Evolutionary conservation across 805 yeast genomes (phyloP).

Genomic region (Kuraishia piskuri): DNA sequence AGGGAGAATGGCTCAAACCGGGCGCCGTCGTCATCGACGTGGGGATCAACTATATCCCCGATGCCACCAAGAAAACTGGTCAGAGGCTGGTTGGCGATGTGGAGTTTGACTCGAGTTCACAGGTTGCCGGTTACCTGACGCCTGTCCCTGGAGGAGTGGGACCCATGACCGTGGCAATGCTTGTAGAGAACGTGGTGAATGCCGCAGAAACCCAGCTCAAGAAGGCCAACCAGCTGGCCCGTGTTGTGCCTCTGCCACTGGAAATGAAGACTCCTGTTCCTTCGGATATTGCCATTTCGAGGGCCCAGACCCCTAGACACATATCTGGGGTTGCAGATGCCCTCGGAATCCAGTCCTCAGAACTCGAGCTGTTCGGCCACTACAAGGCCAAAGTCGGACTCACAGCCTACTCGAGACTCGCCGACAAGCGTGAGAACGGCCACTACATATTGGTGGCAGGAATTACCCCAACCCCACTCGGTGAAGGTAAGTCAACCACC

Average conservation of each 20-base stretch:
- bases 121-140: slow-evolving; percentile 64
- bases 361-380: slow-evolving; percentile 83
- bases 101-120: slow-evolving; percentile 61
- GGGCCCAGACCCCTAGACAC: slow-evolving; percentile 81
- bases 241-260: slow-evolving; percentile 4
- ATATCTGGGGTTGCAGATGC: slow-evolving; percentile 70
- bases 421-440: slow-evolving; percentile 54
- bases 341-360: slow-evolving; percentile 68
- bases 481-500: slow-evolving; percentile 96
- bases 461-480: slow-evolving; percentile 96
- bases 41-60: slow-evolving; percentile 86
- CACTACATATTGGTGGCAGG: slow-evolving; percentile 91
- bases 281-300: slow-evolving; percentile 81
- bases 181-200: slow-evolving; percentile 70
- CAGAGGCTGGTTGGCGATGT: slow-evolving; percentile 91
- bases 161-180: slow-evolving; percentile 98
- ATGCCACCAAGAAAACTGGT: slow-evolving; percentile 67
- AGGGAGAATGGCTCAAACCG: slow-evolving; percentile 81
- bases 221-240: slow-evolving; percentile 1
- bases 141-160: slow-evolving; percentile 99
- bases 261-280: slow-evolving; percentile 56
- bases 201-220: slow-evolving; percentile 42
- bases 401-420: slow-evolving; percentile 60
- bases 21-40: slow-evolving; percentile 89
- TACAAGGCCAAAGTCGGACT: slow-evolving; percentile 84